Conservation (phyloP, 768 basidiomycete genomes). For the Russula sp. region DNA sequence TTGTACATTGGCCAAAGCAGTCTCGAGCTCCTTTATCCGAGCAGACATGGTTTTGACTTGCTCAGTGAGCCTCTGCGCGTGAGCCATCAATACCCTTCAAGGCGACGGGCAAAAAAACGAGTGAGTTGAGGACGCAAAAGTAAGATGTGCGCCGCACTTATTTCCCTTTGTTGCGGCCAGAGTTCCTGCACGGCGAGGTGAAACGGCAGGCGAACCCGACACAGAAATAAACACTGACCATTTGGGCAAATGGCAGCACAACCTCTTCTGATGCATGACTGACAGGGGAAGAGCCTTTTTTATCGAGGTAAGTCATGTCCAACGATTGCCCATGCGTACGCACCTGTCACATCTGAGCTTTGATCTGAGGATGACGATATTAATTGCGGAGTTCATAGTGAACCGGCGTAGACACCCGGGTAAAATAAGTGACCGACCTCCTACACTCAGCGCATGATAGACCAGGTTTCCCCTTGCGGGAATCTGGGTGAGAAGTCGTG, state of each 20-base stretch:
- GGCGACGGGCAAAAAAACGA: neutral
- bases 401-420: neutral
- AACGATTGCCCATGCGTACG: conserved; percentile 1
- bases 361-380: conserved; percentile 29
- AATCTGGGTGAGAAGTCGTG: conserved; percentile 5
- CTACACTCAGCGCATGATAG: conserved; percentile 49
- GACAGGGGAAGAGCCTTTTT: conserved; percentile 44
- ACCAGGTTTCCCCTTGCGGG: conserved; percentile 29
- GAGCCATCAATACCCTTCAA: conserved; percentile 43
- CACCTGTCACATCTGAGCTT: conserved; percentile 50
- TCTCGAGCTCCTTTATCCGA: conserved; percentile 41
- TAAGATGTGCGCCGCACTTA: conserved; percentile 33
- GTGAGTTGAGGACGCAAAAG: neutral
- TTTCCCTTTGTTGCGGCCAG: conserved; percentile 50
- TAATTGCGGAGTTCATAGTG: neutral
- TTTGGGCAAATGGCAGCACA: conserved; percentile 47
- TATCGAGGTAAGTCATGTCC: neutral
- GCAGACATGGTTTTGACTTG: conserved; percentile 38
- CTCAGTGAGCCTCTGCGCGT: conserved; percentile 40
- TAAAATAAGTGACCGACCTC: conserved; percentile 28
- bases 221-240: conserved; percentile 27
- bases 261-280: conserved; percentile 48
- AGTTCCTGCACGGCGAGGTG: conserved; percentile 29
- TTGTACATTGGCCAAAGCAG: conserved; percentile 31
- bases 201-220: neutral